These are phyloP conservation scores for Erythrobasidium yunnanense DNA, from an alignment of 768 basidiomycete species.

Conservation along the genomic window DNA sequence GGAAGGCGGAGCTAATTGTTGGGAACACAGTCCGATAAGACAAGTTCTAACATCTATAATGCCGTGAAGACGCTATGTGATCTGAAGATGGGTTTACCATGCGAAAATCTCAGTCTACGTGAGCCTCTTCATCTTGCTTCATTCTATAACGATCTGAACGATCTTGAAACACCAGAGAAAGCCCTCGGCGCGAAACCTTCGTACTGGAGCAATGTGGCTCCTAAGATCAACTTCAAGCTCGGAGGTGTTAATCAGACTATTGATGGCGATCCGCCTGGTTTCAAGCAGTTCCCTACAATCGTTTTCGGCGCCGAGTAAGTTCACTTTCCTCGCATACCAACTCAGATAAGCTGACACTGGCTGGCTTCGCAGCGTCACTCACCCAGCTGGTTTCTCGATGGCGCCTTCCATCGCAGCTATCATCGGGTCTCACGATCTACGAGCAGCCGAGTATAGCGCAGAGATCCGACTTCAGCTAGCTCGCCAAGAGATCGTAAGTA, in stretches of 20 bases:
- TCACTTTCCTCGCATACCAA: neutral
- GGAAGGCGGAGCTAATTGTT: no score
- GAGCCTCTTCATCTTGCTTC: neutral
- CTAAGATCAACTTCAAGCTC: constrained; percentile 31
- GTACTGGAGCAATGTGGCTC: constrained; percentile 24
- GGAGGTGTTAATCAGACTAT: constrained; percentile 28
- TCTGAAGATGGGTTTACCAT: neutral
- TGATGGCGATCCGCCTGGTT: neutral
- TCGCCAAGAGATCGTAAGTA: constrained; percentile 24
- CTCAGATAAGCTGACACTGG: neutral
- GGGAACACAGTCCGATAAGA: no score
- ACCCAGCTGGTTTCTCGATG: constrained; percentile 15
- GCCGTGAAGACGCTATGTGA: no score
- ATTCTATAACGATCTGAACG: neutral
- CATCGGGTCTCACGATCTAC: constrained; percentile 25
- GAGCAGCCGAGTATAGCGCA: constrained; percentile 18
- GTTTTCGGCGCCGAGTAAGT: constrained; percentile 25
- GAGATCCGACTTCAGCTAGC: constrained; percentile 16
- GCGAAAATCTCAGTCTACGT: neutral
- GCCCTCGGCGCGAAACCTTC: neutral
- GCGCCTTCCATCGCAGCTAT: constrained; percentile 29
- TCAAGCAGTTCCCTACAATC: constrained; percentile 15
- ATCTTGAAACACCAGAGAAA: constrained; percentile 17
- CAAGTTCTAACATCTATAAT: no score
- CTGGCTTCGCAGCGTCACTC: constrained; percentile 4